phyloP scores from a whole-genome alignment of 176 grass and related monocot species.

The Pharus latifolius region DNA sequence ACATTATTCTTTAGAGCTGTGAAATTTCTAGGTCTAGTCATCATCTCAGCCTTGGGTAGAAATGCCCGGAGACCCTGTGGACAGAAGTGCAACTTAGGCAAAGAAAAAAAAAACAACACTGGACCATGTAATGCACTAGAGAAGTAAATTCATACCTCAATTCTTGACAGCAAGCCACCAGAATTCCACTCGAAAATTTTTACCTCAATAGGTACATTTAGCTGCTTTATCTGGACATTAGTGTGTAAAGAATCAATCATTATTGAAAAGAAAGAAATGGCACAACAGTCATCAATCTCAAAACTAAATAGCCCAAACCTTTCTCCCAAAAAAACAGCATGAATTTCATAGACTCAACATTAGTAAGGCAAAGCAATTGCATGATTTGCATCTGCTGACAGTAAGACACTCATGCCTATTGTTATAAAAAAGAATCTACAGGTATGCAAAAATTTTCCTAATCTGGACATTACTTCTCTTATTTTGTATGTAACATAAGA shows the following conservation, averaged over 20 bases:
- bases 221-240: conserved; percentile 59
- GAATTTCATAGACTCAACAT: not conserved
- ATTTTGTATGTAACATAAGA: not conserved
- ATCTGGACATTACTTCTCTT: too few relatives aligned
- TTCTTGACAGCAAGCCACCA: conserved; percentile 71
- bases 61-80: conserved; percentile 75
- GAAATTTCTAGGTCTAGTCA: conserved; percentile 66
- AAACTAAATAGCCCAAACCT: not conserved
- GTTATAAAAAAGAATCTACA: not conserved
- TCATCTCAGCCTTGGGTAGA: conserved; percentile 83
- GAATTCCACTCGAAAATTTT: conserved; percentile 91
- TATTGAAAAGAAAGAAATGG: not conserved
- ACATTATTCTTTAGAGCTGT: conserved; percentile 74
- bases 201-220: conserved; percentile 71
- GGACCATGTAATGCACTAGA: not conserved
- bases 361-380: too few relatives aligned
- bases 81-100: not conserved
- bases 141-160: conserved; percentile 45
- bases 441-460: not conserved
- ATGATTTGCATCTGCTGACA: too few relatives aligned
- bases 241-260: conserved; percentile 4
- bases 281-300: not conserved
- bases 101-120: not conserved
- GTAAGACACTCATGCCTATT: not conserved
- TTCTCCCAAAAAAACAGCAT: not conserved